Percentiles rank a stretch among this genome's conserved stretches.
phyloP scores from a whole-genome alignment of 345 rosid species.

The Clausena lansium region DNA sequence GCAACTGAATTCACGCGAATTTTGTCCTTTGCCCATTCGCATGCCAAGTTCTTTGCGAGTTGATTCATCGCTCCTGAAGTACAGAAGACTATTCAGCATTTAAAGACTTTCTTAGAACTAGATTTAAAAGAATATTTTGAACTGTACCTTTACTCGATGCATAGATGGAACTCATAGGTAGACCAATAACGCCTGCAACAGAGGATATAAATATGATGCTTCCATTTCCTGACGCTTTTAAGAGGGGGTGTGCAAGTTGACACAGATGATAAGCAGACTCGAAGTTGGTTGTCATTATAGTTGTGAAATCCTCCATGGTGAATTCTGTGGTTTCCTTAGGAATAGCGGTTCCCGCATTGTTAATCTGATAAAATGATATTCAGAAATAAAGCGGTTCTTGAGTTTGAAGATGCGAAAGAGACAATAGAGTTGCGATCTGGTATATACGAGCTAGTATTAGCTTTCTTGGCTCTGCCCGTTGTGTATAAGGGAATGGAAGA shows the following conservation, averaged over 20 bases:
- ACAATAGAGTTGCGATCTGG: not conserved
- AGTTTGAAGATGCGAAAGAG: not conserved
- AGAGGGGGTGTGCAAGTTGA: conserved; percentile 45
- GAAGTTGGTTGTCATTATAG: conserved; percentile 34
- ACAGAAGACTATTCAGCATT: not conserved
- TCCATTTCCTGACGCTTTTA: conserved; percentile 46
- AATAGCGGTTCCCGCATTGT: conserved; percentile 38
- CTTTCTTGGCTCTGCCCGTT: no score
- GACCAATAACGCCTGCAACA: conserved; percentile 28
- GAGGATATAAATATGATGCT: conserved; percentile 51
- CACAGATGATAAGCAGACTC: conserved; percentile 39
- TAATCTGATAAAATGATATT: conserved; percentile 29
- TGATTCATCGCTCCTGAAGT: conserved; percentile 42
- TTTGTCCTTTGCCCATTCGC: conserved; percentile 48
- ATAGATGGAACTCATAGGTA: conserved; percentile 31
- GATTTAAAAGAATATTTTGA: no score
- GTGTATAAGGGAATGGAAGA: no score
- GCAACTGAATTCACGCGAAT: conserved; percentile 41
- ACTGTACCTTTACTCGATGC: conserved; percentile 44
- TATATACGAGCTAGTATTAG: no score
- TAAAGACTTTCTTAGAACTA: no score
- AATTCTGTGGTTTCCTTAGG: conserved; percentile 33
- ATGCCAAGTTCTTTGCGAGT: conserved; percentile 41
- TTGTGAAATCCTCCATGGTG: conserved; percentile 31
- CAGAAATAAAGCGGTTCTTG: no score